Evolutionary conservation across 495 filamentous ascomycete species (phyloP).

Genomic region (Penicillium silybi): DNA sequence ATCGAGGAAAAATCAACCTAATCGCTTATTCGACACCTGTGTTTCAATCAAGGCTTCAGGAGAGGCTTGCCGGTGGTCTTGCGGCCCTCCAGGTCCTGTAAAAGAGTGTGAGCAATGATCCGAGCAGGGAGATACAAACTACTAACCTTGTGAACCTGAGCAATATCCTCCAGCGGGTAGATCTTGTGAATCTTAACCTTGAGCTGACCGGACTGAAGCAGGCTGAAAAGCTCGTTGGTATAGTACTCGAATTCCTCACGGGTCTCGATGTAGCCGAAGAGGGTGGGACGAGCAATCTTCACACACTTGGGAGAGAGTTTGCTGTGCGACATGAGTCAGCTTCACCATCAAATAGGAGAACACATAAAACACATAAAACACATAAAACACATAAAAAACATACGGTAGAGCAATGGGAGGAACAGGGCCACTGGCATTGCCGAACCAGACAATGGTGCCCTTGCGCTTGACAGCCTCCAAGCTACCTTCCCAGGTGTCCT

Average conservation of each 20-base stretch:
- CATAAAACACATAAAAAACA: too few relatives aligned
- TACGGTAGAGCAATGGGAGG: slow-evolving; percentile 66
- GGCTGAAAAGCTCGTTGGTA: slow-evolving; percentile 65
- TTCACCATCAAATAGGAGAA: not conserved
- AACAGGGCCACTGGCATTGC: slow-evolving; percentile 83
- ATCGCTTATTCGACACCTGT: not conserved
- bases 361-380: too few relatives aligned
- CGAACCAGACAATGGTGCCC: slow-evolving; percentile 81
- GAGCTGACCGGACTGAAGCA: slow-evolving; percentile 64
- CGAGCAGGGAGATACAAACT: not conserved
- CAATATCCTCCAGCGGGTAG: slow-evolving; percentile 77
- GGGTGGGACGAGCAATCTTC: slow-evolving; percentile 68
- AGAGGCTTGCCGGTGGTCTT: slow-evolving; percentile 77
- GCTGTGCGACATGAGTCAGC: slow-evolving; percentile 14
- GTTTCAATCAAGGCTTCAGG: slow-evolving; percentile 28
- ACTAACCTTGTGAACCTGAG: slow-evolving; percentile 61
- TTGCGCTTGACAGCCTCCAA: slow-evolving; percentile 75
- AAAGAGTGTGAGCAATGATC: slow-evolving; percentile 2
- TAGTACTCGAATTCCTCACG: slow-evolving; percentile 74
- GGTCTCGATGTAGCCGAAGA: slow-evolving; percentile 73
- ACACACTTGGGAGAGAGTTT: slow-evolving; percentile 73
- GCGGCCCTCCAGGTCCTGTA: slow-evolving; percentile 71
- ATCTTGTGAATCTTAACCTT: slow-evolving; percentile 73
- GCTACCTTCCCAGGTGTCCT: slow-evolving; percentile 79
- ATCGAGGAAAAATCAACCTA: too few relatives aligned